Base-by-base conservation (phyloP, 169 alveolate species). In the Plasmodium berghei region DNA sequence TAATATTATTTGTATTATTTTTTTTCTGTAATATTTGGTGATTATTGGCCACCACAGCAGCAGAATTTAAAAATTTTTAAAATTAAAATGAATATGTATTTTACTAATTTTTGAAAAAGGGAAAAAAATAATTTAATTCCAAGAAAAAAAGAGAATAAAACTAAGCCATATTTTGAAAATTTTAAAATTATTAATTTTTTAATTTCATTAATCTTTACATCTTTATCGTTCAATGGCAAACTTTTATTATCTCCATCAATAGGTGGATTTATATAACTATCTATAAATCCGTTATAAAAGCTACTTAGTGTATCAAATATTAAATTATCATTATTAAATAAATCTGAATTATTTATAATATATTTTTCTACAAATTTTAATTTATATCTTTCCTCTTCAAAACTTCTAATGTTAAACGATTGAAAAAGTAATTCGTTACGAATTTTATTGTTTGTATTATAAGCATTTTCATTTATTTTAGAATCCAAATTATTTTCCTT, bases 11-110 rank as follows among this genome's bases (percentile, higher is more conserved):
- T 40, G n/a, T 1, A 18, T 1, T 69, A 46, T 49, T 4, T 49
- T 24, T 48, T 12, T 26, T 46, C 9, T 64, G 49, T 10, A n/a
- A 9, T 69, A 49, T 14, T 18, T 69, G 6, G 18, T 20, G 12
- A 9, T 10, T 58, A 24, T 16, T 9, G 59, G 46, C 90, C 90
- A 12, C 90, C 90, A 46, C 90, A 83, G 61, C 90, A 83, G 61
- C 90, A 83, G 46, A 5, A 72, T 61, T 67, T 83, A 28, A 83
- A 20, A 66, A 67, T 83, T 69, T 83, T 83, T 48, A 66, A 66
- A 45, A 83, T 34, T 45, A 66, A 6, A 16, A 42, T 12, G 28
- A 83, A 42, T 24, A 83, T 49, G 14, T 52, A 67, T 55, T 83
- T 83, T 67, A 83, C 34, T 24, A 83, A 26, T 52, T 58, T 69